These are phyloP conservation scores for Solanum hybrid DNA, from an alignment of 305 asterid species.

Conservation along the genomic window DNA sequence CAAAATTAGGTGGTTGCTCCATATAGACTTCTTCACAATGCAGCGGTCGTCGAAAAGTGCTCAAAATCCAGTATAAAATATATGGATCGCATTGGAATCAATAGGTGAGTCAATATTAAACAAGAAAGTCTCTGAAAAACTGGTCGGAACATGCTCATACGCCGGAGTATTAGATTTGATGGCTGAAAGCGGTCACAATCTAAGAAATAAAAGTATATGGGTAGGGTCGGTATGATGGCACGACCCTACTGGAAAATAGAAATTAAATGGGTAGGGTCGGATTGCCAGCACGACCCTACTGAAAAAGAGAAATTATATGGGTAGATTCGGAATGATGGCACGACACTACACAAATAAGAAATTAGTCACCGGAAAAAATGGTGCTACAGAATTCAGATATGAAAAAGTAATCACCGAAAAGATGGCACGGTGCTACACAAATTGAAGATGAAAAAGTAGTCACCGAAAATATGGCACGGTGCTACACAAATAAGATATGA, in stretches of 20 bases:
- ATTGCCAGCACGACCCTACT: neutral
- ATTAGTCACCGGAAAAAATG: neutral
- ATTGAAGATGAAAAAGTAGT: neutral
- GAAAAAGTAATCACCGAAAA: neutral
- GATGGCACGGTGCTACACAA: neutral
- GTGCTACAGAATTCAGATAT: neutral
- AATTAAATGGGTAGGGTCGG: neutral
- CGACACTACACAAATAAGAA: neutral
- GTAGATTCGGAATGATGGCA: neutral
- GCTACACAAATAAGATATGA: neutral
- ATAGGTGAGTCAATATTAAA: neutral
- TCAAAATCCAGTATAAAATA: neutral
- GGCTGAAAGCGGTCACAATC: neutral
- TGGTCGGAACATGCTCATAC: neutral
- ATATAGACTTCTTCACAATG: neutral
- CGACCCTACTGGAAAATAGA: neutral
- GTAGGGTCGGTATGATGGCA: neutral
- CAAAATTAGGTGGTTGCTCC: neutral
- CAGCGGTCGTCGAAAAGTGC: neutral
- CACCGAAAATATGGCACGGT: neutral
- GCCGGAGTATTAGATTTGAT: neutral
- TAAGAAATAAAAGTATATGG: neutral
- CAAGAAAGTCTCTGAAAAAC: neutral
- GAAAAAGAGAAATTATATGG: neutral
- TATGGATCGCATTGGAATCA: neutral